Percentiles rank a stretch among this genome's conserved stretches.
Evolutionary conservation across 2,329 filamentous ascomycete species (phyloP).

Genomic region (Aspergillus piperis): DNA sequence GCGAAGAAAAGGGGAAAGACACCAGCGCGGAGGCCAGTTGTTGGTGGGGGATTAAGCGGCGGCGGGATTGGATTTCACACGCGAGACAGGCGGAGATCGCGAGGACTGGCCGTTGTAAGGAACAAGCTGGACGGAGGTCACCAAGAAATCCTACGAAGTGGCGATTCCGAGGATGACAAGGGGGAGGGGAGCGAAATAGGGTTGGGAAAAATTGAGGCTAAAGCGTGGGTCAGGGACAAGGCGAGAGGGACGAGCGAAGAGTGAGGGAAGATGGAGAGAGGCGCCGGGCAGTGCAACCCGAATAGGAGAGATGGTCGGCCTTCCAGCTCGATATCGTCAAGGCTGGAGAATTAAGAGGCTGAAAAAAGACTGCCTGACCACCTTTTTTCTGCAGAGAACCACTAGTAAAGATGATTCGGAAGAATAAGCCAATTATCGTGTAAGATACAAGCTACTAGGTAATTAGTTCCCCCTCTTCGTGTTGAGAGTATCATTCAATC

Average conservation of each 20-base stretch:
- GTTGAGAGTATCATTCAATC: neutral
- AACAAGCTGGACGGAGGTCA: neutral
- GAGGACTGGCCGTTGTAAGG: neutral
- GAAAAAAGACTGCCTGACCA: neutral
- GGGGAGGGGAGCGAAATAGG: slow-evolving; percentile 12
- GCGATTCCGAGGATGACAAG: neutral
- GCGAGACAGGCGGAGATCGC: neutral
- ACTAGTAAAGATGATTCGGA: neutral
- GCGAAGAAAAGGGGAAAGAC: slow-evolving; percentile 11
- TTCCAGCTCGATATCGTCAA: neutral
- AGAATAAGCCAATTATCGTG: neutral
- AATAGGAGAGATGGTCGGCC: slow-evolving; percentile 1
- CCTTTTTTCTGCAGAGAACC: neutral
- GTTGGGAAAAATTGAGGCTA: slow-evolving; percentile 6
- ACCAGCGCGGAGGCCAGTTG: slow-evolving; percentile 5
- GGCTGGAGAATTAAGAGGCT: neutral
- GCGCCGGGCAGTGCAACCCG: slow-evolving; percentile 1
- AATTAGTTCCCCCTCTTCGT: too few species aligned
- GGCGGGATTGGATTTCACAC: slow-evolving; percentile 10
- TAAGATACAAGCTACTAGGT: too few species aligned
- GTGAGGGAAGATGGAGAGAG: neutral
- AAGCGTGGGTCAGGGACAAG: slow-evolving; percentile 18
- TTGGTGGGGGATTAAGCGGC: slow-evolving; percentile 9
- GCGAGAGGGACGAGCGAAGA: slow-evolving; percentile 17
- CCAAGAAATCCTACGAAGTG: neutral